A percentile compares a stretch with the other conserved stretches of the same genome.
Conservation (phyloP, 176 grass and related monocot species). For the Pontederia paniculata region DNA sequence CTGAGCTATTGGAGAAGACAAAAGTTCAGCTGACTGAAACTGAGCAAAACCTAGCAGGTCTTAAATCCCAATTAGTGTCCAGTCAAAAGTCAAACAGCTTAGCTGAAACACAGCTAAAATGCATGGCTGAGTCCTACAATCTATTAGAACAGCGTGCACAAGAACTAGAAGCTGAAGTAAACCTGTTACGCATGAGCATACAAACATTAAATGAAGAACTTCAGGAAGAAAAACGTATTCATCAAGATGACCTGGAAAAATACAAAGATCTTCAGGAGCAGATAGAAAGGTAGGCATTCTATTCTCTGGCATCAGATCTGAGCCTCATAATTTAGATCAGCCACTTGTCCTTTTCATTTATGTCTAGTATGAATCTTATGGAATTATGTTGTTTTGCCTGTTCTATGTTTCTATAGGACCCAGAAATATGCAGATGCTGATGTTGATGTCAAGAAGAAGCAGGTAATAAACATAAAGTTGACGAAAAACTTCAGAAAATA, state of each 20-base stretch:
- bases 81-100: constrained; percentile 74
- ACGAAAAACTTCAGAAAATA: too few species aligned
- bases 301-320: background rate
- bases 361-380: background rate
- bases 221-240: constrained; percentile 53
- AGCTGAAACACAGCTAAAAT: constrained; percentile 86
- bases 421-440: too few species aligned
- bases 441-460: too few species aligned
- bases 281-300: constrained; percentile 48
- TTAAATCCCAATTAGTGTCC: constrained; percentile 34
- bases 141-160: constrained; percentile 59
- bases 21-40: constrained; percentile 48
- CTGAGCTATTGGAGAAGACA: constrained; percentile 50
- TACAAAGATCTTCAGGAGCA: constrained; percentile 75
- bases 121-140: constrained; percentile 95
- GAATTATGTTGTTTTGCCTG: too few species aligned
- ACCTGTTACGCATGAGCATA: constrained; percentile 35
- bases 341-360: background rate
- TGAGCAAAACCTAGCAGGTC: constrained; percentile 49
- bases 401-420: too few species aligned
- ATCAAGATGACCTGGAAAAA: constrained; percentile 61
- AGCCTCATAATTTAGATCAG: background rate
- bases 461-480: too few species aligned
- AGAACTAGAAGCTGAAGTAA: constrained; percentile 73
- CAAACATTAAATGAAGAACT: constrained; percentile 55